Evolutionary conservation across 139 green algal species (phyloP).

Genomic region (Picochlorum sp.): DNA sequence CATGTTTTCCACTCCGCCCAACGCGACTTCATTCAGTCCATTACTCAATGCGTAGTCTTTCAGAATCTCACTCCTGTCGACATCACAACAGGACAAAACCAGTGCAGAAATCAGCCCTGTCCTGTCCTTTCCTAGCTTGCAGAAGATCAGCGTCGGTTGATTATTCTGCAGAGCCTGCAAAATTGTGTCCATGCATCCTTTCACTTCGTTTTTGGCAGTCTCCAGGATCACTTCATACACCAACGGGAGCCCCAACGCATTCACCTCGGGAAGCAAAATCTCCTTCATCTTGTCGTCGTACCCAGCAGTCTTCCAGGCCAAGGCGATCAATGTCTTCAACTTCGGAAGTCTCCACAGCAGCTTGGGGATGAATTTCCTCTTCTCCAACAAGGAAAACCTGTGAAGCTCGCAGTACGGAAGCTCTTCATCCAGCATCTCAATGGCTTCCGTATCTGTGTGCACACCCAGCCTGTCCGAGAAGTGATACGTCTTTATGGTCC

Average conservation of each 20-base stretch:
- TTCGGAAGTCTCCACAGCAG: constrained; percentile 20
- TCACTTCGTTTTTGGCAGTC: constrained; percentile 1
- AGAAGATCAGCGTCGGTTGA: constrained; percentile 58
- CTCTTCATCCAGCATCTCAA: constrained; percentile 8
- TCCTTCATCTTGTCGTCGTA: constrained; percentile 24
- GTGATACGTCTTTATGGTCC: constrained; percentile 19
- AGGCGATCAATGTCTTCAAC: constrained; percentile 9
- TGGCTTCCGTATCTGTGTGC: background rate
- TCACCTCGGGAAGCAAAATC: constrained; percentile 29
- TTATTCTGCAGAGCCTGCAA: constrained; percentile 15
- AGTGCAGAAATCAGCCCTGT: constrained; percentile 57
- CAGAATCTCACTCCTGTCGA: constrained; percentile 40
- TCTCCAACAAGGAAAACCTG: constrained; percentile 28
- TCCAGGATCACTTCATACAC: constrained; percentile 35
- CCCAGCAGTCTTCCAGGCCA: constrained; percentile 20
- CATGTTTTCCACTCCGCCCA: constrained; percentile 33
- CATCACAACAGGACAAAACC: constrained; percentile 45
- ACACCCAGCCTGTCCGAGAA: background rate
- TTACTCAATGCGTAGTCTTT: constrained; percentile 37
- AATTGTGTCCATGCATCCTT: constrained; percentile 19
- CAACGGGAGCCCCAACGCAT: constrained; percentile 22
- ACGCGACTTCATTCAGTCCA: constrained; percentile 26
- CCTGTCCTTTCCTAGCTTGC: constrained; percentile 62
- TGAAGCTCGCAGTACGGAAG: constrained; percentile 20
- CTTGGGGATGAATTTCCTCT: constrained; percentile 16